Conservation (phyloP, 2,329 filamentous ascomycete genomes). For the Phialocephala subalpina region DNA sequence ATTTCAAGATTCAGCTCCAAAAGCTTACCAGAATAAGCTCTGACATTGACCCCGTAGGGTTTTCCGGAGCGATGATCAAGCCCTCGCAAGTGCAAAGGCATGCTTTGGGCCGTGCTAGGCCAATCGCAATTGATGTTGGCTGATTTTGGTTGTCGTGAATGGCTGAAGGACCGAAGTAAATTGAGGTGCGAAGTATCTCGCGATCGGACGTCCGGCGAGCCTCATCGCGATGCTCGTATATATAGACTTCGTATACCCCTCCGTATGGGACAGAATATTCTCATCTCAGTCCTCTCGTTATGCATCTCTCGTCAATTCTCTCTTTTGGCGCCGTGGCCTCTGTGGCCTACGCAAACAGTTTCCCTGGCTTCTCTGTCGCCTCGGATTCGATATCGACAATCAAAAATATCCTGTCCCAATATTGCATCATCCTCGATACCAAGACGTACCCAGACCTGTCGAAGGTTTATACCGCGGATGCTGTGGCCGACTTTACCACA, state of each 20-base stretch:
- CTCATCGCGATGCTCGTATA: background rate
- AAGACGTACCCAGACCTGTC: constrained; percentile 14
- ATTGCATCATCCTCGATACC: constrained; percentile 16
- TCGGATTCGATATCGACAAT: constrained; percentile 6
- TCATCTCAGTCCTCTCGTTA: background rate
- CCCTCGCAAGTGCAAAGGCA: background rate
- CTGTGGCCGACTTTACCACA: constrained; percentile 9
- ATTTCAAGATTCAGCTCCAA: background rate
- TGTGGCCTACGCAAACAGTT: background rate
- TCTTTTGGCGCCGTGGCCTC: background rate
- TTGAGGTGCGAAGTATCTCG: background rate
- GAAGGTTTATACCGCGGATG: constrained; percentile 7
- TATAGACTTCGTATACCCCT: background rate
- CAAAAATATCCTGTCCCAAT: constrained; percentile 7
- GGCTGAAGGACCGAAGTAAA: background rate
- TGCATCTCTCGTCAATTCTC: constrained; percentile 7
- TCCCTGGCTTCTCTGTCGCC: background rate
- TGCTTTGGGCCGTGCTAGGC: background rate
- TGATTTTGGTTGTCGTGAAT: background rate
- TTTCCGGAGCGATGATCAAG: background rate
- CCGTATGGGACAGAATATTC: background rate
- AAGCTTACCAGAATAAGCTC: background rate
- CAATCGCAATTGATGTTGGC: background rate
- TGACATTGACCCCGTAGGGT: background rate
- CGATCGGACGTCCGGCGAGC: constrained; percentile 4